Base-by-base conservation (phyloP, 1,139 yeast genomes). In the Sugiyamaella novakii region DNA sequence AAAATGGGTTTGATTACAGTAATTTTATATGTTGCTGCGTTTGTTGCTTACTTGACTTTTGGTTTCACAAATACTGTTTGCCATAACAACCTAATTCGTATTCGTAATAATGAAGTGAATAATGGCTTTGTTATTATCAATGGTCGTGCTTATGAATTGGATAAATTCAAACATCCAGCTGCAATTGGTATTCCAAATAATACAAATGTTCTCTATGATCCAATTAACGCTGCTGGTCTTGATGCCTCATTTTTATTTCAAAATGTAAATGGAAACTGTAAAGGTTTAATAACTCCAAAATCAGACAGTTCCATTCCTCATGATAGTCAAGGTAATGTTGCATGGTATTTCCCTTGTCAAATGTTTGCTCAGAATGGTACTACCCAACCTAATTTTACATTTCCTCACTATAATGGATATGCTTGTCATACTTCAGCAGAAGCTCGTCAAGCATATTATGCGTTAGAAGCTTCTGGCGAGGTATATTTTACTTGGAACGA, bases 311-410 rank as follows among this genome's bases (percentile, higher is more conserved):
- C 83, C 0, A 89, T 91, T 52, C 97, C 97, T 0, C 69, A 73
- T 53, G 73, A 76, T 54, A 18, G 15, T 15, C 27, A 46, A 14
- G 75, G 75, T 34, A 81, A 83, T 42, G 65, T 92, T 57, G 98
- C 96, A 7, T 91, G 96, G 96, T 92, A 92, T 70, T 88, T 89
- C 85, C 98, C 98, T 2, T 92, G 98, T 71, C 81, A 82, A 59
- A 57, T 85, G 42, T 74, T 83, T 53, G 70, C 74, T 42, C 84
- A 79, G 59, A 86, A 87, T 66, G 96, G 96, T 3, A 75, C 91
- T 1, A 67, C 85, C 1, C 53, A 69, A 28, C 85, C 87, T 24
- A 83, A 87, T 62, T 77, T 76, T 57, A 76, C 89, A 2, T 40
- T 33, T 22, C 60, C 62, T 22, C 65, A 73, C 21, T 77, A 75